Evolutionary conservation across 164 flowering plant genomes (phyloP).

Genomic region (Stephania japonica): DNA sequence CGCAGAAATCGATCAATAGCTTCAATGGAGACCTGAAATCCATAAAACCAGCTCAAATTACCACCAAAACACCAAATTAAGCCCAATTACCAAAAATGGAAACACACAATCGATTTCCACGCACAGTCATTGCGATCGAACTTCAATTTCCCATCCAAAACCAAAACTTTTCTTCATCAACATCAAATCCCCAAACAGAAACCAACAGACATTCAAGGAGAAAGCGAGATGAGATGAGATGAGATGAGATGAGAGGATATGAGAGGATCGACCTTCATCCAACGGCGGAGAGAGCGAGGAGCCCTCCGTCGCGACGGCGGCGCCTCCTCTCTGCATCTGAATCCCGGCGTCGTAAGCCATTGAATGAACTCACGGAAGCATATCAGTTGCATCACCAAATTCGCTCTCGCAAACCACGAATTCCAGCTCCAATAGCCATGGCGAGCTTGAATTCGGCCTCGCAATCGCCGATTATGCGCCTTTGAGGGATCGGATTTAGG

Average conservation of each 20-base stretch:
- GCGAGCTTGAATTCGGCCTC: not conserved
- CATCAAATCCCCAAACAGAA: not conserved
- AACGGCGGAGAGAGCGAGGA: slow-evolving; percentile 40
- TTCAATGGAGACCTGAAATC: not conserved
- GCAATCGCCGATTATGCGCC: not conserved
- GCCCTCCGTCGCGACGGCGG: slow-evolving; percentile 36
- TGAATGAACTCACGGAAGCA: not conserved
- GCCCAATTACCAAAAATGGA: not conserved
- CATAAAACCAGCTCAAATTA: not conserved
- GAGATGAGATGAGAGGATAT: too few relatives aligned
- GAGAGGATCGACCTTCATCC: slow-evolving; percentile 33
- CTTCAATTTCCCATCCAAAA: not conserved
- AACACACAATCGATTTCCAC: not conserved
- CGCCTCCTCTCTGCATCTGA: slow-evolving; percentile 36
- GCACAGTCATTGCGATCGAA: not conserved
- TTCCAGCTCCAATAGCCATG: slow-evolving; percentile 21
- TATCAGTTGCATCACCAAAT: slow-evolving; percentile 21
- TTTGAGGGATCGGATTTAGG: slow-evolving; percentile 3
- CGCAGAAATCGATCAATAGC: not conserved
- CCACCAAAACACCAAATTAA: not conserved
- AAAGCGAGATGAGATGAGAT: not conserved
- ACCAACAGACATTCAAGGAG: not conserved
- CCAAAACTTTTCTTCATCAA: not conserved
- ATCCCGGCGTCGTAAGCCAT: slow-evolving; percentile 56
- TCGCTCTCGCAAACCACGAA: not conserved